Conservation (phyloP, 805 yeast species). For the Isabelozyma gotoi region DNA sequence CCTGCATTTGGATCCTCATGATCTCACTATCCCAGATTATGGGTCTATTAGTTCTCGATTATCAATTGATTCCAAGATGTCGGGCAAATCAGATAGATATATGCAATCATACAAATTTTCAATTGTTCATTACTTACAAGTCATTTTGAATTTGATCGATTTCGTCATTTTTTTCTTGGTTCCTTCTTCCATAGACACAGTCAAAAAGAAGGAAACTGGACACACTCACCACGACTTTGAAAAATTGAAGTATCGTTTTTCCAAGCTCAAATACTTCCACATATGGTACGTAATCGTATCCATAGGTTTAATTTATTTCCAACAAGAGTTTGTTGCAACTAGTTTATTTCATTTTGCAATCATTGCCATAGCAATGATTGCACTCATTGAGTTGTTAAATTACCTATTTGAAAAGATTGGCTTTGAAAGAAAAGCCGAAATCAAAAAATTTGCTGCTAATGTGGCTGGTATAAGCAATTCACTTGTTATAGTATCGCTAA, state of each 20-base stretch:
- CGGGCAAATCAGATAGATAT: neutral
- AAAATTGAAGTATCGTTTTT: neutral
- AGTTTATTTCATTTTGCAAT: neutral
- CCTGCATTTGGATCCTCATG: conserved; percentile 1
- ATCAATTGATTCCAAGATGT: neutral
- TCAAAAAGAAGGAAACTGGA: neutral
- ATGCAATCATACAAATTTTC: neutral
- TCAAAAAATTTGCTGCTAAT: conserved; percentile 6
- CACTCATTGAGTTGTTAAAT: neutral
- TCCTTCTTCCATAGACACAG: conserved; percentile 1
- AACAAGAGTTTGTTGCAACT: neutral
- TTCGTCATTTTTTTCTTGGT: conserved; percentile 1
- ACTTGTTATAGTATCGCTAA: conserved; percentile 22
- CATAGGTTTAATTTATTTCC: neutral
- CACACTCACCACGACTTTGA: neutral
- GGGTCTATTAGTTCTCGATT: neutral
- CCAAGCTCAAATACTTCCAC: neutral
- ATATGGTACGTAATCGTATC: neutral
- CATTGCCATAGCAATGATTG: neutral
- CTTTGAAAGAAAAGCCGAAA: neutral
- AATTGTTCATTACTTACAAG: neutral
- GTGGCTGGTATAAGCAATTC: conserved; percentile 23
- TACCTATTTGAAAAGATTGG: neutral
- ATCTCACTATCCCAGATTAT: conserved; percentile 1
- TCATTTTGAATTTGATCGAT: conserved; percentile 3